phyloP scores from a whole-genome alignment of 768 basidiomycete genomes.

The Tylopilus subfusipes region DNA sequence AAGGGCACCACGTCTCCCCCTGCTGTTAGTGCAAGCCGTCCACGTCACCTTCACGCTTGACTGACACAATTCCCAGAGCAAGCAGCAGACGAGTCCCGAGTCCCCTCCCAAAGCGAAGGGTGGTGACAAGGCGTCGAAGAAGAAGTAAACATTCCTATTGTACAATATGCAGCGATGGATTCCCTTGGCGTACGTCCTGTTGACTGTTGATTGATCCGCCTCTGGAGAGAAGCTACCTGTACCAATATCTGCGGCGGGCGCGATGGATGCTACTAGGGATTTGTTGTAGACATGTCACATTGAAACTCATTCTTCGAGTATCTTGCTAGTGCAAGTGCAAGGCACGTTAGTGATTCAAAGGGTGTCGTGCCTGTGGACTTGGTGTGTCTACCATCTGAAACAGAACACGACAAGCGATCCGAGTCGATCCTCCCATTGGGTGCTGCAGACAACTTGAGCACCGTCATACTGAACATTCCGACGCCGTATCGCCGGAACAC shows the following conservation, averaged over 20 bases:
- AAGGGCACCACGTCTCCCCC: slow-evolving; percentile 19
- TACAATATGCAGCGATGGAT: slow-evolving; percentile 7
- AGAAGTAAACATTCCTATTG: slow-evolving; percentile 21
- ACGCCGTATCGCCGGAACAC: too few species aligned
- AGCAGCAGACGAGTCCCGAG: slow-evolving; percentile 21
- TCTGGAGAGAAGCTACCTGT: neutral
- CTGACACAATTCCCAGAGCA: slow-evolving; percentile 15
- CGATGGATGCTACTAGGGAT: neutral
- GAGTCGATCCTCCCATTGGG: too few species aligned
- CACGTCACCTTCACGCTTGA: neutral
- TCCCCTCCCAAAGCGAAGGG: slow-evolving; percentile 27
- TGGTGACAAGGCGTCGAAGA: slow-evolving; percentile 27
- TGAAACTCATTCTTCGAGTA: neutral
- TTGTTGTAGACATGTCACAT: slow-evolving; percentile 6
- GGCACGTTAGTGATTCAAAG: too few species aligned
- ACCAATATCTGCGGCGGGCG: neutral
- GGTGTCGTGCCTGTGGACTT: too few species aligned
- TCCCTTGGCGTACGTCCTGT: neutral
- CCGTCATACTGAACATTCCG: too few species aligned
- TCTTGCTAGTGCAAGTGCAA: too few species aligned
- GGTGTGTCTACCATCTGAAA: too few species aligned
- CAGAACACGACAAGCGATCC: too few species aligned
- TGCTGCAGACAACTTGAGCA: too few species aligned
- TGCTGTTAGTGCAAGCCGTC: slow-evolving; percentile 7
- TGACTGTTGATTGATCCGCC: neutral